Evolutionary conservation across 306 rosid genomes (phyloP).

Genomic region (Dalbergia cochinchinensis): DNA sequence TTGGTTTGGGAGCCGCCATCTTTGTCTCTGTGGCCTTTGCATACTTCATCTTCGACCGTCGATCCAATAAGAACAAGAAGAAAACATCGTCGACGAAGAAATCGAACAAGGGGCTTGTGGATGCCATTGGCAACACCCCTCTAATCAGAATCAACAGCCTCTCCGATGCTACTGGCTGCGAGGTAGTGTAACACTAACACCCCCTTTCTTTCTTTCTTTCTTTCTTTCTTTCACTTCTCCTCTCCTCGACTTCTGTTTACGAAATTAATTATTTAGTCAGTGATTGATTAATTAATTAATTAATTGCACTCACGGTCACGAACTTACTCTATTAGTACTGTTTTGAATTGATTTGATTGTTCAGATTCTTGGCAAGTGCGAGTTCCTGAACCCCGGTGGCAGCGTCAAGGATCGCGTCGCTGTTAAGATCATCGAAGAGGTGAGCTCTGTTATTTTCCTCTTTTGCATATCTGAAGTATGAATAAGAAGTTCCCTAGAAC

Average conservation of each 20-base stretch:
- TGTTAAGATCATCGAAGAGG: slow-evolving; percentile 85
- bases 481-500: neutral
- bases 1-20: slow-evolving; percentile 56
- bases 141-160: slow-evolving; percentile 89
- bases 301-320: neutral
- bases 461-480: neutral
- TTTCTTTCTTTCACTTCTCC: neutral
- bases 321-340: neutral
- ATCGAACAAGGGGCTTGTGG: slow-evolving; percentile 59
- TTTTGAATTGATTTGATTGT: neutral
- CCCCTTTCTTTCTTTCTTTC: neutral
- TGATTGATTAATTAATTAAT: neutral
- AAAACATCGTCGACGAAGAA: slow-evolving; percentile 36
- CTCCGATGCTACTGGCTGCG: slow-evolving; percentile 94
- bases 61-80: slow-evolving; percentile 26
- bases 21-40: slow-evolving; percentile 56
- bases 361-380: slow-evolving; percentile 93
- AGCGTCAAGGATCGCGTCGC: slow-evolving; percentile 98
- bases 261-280: too few relatives aligned
- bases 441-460: neutral
- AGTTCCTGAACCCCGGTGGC: slow-evolving; percentile 96
- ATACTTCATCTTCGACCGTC: slow-evolving; percentile 53
- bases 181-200: slow-evolving; percentile 43
- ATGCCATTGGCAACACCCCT: slow-evolving; percentile 90
- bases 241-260: neutral